A percentile compares a stretch with the other conserved stretches of the same genome.
These are phyloP conservation scores for Diaporthe humulicola DNA, from an alignment of 2,329 filamentous ascomycete genomes.

Conservation along the genomic window DNA sequence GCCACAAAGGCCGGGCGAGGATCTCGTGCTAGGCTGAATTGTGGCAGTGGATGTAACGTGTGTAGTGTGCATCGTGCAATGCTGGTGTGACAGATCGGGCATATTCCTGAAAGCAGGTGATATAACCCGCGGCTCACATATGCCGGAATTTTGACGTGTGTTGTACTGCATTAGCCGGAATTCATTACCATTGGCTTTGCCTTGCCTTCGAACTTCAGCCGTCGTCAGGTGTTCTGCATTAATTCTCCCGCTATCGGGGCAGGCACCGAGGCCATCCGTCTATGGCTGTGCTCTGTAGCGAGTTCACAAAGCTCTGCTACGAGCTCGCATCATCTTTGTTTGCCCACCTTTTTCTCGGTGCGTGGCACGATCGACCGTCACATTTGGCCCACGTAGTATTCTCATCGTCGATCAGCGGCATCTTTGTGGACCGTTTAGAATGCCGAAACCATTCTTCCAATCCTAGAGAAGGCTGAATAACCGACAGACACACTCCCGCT, in stretches of 20 bases:
- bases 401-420: background rate
- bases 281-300: background rate
- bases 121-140: background rate
- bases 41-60: background rate
- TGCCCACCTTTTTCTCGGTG: too few species aligned
- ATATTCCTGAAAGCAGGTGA: background rate
- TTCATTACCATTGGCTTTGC: background rate
- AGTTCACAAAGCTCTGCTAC: background rate
- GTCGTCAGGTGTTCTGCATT: background rate
- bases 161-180: background rate
- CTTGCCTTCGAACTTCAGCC: background rate
- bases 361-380: too few species aligned
- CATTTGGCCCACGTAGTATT: background rate
- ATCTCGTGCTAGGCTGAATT: background rate
- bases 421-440: background rate
- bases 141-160: background rate
- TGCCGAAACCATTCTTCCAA: too few species aligned
- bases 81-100: background rate
- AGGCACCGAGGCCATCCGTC: background rate
- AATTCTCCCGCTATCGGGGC: too few species aligned
- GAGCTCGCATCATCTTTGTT: background rate
- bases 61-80: slow-evolving; percentile 1
- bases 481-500: background rate
- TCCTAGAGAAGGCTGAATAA: too few species aligned
- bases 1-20: background rate